Percentiles rank a stretch among this genome's conserved stretches.
These are phyloP conservation scores for Metschnikowia picachoensis DNA, from an alignment of 805 yeast genomes.

Conservation along the genomic window DNA sequence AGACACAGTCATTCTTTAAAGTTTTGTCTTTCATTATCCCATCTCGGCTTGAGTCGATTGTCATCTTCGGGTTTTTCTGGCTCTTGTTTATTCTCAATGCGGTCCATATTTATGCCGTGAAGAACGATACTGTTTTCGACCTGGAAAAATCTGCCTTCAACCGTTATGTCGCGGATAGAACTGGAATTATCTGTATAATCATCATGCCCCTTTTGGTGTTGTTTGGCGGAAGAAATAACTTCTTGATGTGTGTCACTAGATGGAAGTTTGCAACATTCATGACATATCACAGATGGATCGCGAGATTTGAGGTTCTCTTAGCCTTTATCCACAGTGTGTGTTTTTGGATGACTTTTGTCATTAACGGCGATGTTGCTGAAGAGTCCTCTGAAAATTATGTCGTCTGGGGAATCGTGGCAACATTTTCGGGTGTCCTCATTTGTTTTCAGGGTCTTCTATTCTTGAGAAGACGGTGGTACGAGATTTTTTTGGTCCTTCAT, in stretches of 20 bases:
- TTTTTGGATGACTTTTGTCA: slow-evolving; percentile 6
- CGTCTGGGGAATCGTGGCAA: slow-evolving; percentile 14
- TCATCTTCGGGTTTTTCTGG: slow-evolving; percentile 20
- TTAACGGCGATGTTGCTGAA: slow-evolving; percentile 4
- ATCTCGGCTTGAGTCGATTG: slow-evolving; percentile 24
- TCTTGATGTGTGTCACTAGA: slow-evolving; percentile 16
- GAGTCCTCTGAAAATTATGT: slow-evolving; percentile 8
- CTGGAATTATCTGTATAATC: slow-evolving; percentile 11
- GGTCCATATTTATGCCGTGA: slow-evolving; percentile 7
- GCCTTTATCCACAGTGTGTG: slow-evolving; percentile 13
- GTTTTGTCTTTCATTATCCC: slow-evolving; percentile 29
- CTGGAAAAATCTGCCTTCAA: slow-evolving; percentile 3
- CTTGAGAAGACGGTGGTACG: slow-evolving; percentile 22
- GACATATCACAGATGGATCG: slow-evolving; percentile 17
- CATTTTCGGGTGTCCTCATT: slow-evolving; percentile 11
- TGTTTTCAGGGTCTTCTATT: slow-evolving; percentile 16
- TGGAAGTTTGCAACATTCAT: slow-evolving; percentile 17
- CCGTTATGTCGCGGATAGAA: slow-evolving; percentile 16
- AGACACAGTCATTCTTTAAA: slow-evolving; percentile 4
- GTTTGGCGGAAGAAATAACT: slow-evolving; percentile 19
- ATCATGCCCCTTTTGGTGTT: slow-evolving; percentile 15
- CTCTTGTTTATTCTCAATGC: slow-evolving; percentile 13
- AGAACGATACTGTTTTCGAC: slow-evolving; percentile 7
- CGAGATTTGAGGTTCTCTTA: slow-evolving; percentile 12
- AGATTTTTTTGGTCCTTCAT: slow-evolving; percentile 22